Conservation (phyloP, 2,329 filamentous ascomycete genomes). For the Magnaporthiopsis rhizophila region DNA sequence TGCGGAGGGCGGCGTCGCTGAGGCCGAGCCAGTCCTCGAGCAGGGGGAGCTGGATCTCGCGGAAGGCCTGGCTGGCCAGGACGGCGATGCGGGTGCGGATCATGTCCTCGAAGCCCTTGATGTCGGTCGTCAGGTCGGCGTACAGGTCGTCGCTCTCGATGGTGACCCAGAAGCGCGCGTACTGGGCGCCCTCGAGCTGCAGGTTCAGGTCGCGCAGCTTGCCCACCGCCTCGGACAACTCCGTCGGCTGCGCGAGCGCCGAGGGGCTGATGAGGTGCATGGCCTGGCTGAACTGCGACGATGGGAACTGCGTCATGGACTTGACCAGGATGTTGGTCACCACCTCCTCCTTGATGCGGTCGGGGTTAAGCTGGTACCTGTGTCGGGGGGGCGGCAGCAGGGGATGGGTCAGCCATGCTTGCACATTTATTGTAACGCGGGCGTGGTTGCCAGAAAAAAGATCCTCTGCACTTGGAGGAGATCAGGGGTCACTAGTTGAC, state of each 20-base stretch:
- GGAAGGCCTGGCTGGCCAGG: conserved; percentile 73
- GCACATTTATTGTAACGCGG: neutral
- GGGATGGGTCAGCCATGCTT: neutral
- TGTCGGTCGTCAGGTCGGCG: conserved; percentile 90
- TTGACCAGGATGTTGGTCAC: conserved; percentile 99
- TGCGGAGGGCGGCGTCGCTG: conserved; percentile 55
- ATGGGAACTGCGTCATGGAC: conserved; percentile 93
- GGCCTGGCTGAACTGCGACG: conserved; percentile 87
- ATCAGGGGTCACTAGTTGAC: conserved; percentile 68
- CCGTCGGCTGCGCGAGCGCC: conserved; percentile 56
- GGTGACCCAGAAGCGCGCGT: conserved; percentile 86
- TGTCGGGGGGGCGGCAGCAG: conserved; percentile 9
- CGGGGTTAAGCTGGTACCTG: conserved; percentile 99
- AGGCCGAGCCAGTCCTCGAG: conserved; percentile 72
- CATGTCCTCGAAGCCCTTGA: conserved; percentile 88
- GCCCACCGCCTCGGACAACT: conserved; percentile 82
- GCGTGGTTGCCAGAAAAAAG: neutral
- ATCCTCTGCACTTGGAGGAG: conserved; percentile 14
- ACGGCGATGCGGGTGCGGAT: conserved; percentile 85
- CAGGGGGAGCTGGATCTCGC: conserved; percentile 60
- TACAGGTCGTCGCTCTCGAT: conserved; percentile 92
- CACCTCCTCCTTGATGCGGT: conserved; percentile 92
- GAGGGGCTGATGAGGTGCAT: conserved; percentile 89
- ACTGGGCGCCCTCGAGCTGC: conserved; percentile 84
- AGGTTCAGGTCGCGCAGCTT: conserved; percentile 80